These are phyloP conservation scores for Hypoxylon sp. DNA, from an alignment of 2,329 filamentous ascomycete genomes.

Conservation along the genomic window DNA sequence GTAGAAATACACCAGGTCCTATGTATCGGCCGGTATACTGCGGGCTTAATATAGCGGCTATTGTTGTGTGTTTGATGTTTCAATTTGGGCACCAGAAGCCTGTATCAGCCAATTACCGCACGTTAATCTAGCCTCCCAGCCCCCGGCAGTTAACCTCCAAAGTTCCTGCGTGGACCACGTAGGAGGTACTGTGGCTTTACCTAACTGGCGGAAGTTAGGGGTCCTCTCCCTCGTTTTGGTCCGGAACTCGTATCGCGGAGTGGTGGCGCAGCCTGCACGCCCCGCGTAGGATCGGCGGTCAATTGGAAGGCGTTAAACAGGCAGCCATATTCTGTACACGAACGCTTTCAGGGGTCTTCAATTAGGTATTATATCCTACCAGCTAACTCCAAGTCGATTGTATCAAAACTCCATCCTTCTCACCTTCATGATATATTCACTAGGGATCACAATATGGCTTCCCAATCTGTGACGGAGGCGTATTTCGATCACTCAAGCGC, in stretches of 20 bases:
- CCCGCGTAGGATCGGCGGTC: conserved; percentile 16
- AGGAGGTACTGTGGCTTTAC: not conserved
- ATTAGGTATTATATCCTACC: not conserved
- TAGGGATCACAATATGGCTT: conserved; percentile 15
- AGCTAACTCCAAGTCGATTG: not conserved
- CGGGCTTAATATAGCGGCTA: too few relatives aligned
- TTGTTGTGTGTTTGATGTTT: not conserved
- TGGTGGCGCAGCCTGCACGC: conserved; percentile 11
- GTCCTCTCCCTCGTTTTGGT: not conserved
- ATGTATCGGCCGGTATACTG: not conserved
- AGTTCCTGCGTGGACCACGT: not conserved
- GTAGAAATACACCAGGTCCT: not conserved
- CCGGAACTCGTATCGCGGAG: conserved; percentile 10
- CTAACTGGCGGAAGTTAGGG: not conserved
- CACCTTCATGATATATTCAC: not conserved
- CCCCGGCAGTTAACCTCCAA: too few relatives aligned
- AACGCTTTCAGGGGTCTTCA: not conserved
- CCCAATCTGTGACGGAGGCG: conserved; percentile 35
- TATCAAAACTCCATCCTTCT: not conserved
- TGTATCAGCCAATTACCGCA: not conserved
- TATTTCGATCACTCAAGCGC: conserved; percentile 61
- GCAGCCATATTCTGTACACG: conserved; percentile 5
- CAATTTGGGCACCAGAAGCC: not conserved
- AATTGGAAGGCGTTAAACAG: conserved; percentile 4
- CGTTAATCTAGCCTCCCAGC: not conserved